Base-by-base conservation (phyloP, 2,329 filamentous ascomycete genomes). In the Aspergillus transmontanensis region DNA sequence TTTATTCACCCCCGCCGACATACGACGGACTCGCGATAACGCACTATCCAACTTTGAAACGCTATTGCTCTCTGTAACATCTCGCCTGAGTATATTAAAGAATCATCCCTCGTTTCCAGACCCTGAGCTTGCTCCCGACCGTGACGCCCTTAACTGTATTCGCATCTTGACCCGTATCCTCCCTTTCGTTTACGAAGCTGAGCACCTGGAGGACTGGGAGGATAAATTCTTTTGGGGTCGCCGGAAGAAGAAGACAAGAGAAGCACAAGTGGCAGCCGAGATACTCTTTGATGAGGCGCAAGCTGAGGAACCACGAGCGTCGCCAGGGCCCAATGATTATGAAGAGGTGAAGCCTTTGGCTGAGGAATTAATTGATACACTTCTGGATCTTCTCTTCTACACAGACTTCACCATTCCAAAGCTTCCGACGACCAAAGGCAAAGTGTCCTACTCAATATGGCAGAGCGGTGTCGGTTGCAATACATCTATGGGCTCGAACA, bases 401-500 rank as follows among this genome's bases (percentile, higher is more conserved):
- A 89, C 91, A 10, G 92, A 93, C 60, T 90, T 99, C 72, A 97
- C 94, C 0, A 85, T 97, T 19, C 92, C 94, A 11, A 87, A 84
- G 62, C 86, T 91, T 48, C 84, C 88, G 16, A 85, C 88, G 61
- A 87, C 87, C 59, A 93, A 90, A 73, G 86, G 86, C 66, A 96
- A 95, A 76, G 91, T 97, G 61, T 91, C 90, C 9, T 97, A 95
- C 79, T 90, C 93, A 59, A 98, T 99, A 75, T 99, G 95, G 95
- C 93, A 97, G 80, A 98, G 92, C 74, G 95, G 95, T 55, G 94
- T 99, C 34, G 95, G 95, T 16, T 98, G 94, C 82, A 96, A 97
- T 77, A 92, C 91, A 19, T 88, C 93, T 6, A 89, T 96, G 70
- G 90, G 90, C 11, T 94, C 93, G 4, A 97, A 90, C 58, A 96